These are phyloP conservation scores for Raddia guianensis DNA, from an alignment of 176 grass and related monocot genomes.

Conservation along the genomic window DNA sequence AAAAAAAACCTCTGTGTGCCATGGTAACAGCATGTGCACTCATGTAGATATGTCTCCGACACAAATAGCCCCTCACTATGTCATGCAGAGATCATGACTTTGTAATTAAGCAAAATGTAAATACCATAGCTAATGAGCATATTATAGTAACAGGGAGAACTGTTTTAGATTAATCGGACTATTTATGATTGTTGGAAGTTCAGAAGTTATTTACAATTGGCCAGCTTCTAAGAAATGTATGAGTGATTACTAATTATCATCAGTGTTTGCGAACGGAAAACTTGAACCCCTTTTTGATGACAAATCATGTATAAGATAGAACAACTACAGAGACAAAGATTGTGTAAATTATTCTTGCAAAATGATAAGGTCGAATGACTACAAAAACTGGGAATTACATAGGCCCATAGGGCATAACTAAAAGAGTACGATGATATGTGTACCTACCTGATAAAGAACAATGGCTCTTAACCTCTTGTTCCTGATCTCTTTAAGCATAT, in stretches of 20 bases:
- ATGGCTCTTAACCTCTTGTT: conserved; percentile 57
- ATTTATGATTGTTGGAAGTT: neutral
- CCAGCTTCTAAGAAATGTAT: conserved; percentile 21
- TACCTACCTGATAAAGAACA: conserved; percentile 82
- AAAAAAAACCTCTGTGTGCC: neutral
- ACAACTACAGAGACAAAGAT: neutral
- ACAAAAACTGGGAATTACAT: conserved; percentile 28
- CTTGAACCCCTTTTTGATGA: conserved; percentile 28
- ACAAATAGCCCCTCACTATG: conserved; percentile 2
- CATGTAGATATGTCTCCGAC: conserved; percentile 7
- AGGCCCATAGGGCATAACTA: conserved; percentile 10
- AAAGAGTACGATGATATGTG: neutral
- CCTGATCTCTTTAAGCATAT: conserved; percentile 69
- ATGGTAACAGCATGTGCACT: conserved; percentile 14
- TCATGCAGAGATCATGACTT: neutral
- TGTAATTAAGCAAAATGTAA: neutral
- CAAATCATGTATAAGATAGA: conserved; percentile 3
- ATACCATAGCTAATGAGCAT: neutral
- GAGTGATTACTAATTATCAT: conserved; percentile 7
- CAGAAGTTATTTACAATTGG: conserved; percentile 25
- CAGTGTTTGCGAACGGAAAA: neutral
- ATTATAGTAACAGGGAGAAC: conserved; percentile 2
- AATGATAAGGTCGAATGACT: neutral
- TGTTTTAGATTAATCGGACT: neutral
- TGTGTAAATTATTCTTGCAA: conserved; percentile 6